Evolutionary conservation across 306 rosid genomes (phyloP).

Genomic region (Lathyrus oleraceus): DNA sequence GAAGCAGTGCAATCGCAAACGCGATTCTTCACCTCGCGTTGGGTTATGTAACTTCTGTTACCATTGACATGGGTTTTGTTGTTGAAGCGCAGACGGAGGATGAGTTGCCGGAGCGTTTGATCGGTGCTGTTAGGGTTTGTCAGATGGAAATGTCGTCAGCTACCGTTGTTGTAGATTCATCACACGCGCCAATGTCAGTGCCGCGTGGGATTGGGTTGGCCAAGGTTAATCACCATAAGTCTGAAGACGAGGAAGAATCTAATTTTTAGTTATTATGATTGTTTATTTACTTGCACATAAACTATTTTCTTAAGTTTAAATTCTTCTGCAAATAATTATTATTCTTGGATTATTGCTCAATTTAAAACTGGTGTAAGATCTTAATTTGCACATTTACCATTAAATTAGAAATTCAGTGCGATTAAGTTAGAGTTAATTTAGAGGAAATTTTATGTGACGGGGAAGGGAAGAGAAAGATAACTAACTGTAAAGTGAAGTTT

Average conservation of each 20-base stretch:
- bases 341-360: not conserved
- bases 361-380: not conserved
- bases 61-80: constrained; percentile 86
- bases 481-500: not conserved
- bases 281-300: not conserved
- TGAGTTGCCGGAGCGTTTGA: constrained; percentile 77
- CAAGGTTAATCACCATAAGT: constrained; percentile 58
- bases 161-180: constrained; percentile 39
- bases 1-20: constrained; percentile 78
- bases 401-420: not conserved
- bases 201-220: constrained; percentile 47
- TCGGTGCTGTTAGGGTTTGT: constrained; percentile 83
- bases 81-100: constrained; percentile 85
- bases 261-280: no score
- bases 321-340: not conserved
- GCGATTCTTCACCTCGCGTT: constrained; percentile 81
- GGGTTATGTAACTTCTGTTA: constrained; percentile 77
- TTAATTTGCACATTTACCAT: not conserved
- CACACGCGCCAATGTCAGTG: no score
- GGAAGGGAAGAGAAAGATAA: not conserved
- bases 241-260: no score
- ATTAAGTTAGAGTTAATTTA: not conserved
- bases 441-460: not conserved
- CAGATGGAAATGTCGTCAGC: constrained; percentile 89
- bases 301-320: not conserved